Evolutionary conservation across 2,329 filamentous ascomycete genomes (phyloP).

Genomic region (Fonsecaea pedrosoi): DNA sequence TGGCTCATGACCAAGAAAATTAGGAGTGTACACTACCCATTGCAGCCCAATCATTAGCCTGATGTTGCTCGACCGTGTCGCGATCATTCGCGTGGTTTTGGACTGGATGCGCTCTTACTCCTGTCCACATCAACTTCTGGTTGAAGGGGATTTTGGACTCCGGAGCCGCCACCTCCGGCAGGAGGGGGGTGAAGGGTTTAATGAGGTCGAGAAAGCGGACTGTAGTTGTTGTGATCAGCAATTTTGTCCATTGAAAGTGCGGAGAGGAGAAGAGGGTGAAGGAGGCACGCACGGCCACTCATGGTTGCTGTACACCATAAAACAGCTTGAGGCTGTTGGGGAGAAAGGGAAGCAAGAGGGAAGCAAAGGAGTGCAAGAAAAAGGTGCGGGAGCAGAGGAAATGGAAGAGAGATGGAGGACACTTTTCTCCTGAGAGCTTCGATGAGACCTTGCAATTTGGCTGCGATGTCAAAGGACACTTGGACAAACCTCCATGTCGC

Average conservation of each 20-base stretch:
- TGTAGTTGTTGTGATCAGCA: constrained; percentile 49
- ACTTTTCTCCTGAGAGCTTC: constrained; percentile 24
- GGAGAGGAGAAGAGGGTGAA: constrained; percentile 15
- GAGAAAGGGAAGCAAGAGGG: constrained; percentile 9
- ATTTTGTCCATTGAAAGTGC: constrained; percentile 24
- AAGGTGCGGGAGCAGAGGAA: neutral
- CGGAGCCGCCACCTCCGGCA: constrained; percentile 97
- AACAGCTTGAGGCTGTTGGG: constrained; percentile 16
- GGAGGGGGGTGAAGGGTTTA: constrained; percentile 99
- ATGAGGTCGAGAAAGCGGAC: constrained; percentile 99
- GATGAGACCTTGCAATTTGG: constrained; percentile 14
- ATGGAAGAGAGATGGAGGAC: constrained; percentile 9
- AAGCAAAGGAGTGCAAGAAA: constrained; percentile 9
- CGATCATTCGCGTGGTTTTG: constrained; percentile 16
- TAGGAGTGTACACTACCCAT: constrained; percentile 75
- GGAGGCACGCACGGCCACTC: constrained; percentile 34
- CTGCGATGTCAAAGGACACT: constrained; percentile 20
- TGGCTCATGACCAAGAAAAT: constrained; percentile 99
- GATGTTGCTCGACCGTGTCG: constrained; percentile 10
- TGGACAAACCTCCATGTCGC: constrained; percentile 7
- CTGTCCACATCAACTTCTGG: constrained; percentile 96
- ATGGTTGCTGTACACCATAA: constrained; percentile 28
- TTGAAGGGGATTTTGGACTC: constrained; percentile 99
- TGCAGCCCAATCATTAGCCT: constrained; percentile 26
- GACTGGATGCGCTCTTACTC: constrained; percentile 53